Evolutionary conservation across 2,329 filamentous ascomycete genomes (phyloP).

Genomic region (Anthostomella pinea): DNA sequence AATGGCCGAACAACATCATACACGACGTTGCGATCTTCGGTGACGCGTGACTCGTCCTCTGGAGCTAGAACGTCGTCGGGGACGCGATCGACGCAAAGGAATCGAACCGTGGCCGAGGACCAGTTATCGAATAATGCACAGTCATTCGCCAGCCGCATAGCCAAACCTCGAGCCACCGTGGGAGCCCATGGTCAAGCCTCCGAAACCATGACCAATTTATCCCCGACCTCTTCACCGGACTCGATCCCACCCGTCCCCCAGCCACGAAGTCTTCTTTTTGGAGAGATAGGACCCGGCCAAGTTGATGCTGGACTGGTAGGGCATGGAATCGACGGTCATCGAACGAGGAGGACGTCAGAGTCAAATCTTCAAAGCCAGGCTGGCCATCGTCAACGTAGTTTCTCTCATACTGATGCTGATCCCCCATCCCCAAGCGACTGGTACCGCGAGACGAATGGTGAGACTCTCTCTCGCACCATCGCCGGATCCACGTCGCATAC

Average conservation of each 20-base stretch:
- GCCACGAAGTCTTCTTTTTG: constrained; percentile 62
- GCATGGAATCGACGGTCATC: constrained; percentile 56
- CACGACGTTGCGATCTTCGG: constrained; percentile 38
- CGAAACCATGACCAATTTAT: constrained; percentile 43
- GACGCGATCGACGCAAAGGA: constrained; percentile 40
- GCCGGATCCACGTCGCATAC: constrained; percentile 26
- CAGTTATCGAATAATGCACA: constrained; percentile 52
- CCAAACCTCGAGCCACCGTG: constrained; percentile 45
- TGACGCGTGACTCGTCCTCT: constrained; percentile 31
- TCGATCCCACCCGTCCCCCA: constrained; percentile 30
- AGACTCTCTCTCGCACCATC: constrained; percentile 14
- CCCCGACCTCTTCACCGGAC: constrained; percentile 30
- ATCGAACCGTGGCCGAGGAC: constrained; percentile 48
- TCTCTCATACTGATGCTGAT: constrained; percentile 55
- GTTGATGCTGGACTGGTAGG: constrained; percentile 51
- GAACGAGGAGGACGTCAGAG: constrained; percentile 66
- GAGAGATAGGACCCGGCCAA: constrained; percentile 66
- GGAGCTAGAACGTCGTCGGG: constrained; percentile 28
- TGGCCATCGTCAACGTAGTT: constrained; percentile 47
- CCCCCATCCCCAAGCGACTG: constrained; percentile 62
- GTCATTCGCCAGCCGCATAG: constrained; percentile 59
- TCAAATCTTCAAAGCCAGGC: constrained; percentile 59
- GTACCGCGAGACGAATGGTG: constrained; percentile 27
- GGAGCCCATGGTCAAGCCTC: constrained; percentile 37
- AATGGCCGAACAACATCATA: constrained; percentile 40